phyloP scores from a whole-genome alignment of 257 asterid genomes.

The Petrea volubilis region DNA sequence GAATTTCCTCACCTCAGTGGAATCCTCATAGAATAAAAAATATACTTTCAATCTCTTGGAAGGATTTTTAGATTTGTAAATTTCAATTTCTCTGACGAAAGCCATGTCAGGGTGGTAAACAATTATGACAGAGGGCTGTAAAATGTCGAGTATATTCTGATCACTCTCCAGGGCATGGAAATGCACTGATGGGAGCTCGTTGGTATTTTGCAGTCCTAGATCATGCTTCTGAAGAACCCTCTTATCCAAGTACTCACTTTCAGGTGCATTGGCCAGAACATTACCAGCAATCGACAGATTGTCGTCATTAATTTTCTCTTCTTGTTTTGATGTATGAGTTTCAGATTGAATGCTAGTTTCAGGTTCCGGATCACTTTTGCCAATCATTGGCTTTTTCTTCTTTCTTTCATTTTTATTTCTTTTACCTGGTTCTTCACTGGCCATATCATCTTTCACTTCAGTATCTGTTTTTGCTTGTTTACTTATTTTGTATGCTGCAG shows the following conservation, averaged over 20 bases:
- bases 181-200: slow-evolving; percentile 61
- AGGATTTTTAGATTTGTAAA: slow-evolving; percentile 90
- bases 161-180: slow-evolving; percentile 89
- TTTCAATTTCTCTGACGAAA: slow-evolving; percentile 91
- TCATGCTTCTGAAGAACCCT: slow-evolving; percentile 56
- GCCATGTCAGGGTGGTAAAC: slow-evolving; percentile 89
- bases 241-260: slow-evolving; percentile 32
- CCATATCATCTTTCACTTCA: slow-evolving; percentile 41
- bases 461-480: slow-evolving; percentile 48
- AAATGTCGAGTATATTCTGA: slow-evolving; percentile 70
- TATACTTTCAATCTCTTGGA: slow-evolving; percentile 36
- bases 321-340: slow-evolving; percentile 35
- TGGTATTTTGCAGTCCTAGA: slow-evolving; percentile 37
- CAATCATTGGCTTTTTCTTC: slow-evolving; percentile 42
- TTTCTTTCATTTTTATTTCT: slow-evolving; percentile 46
- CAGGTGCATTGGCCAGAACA: slow-evolving; percentile 34
- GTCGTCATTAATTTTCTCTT: slow-evolving; percentile 26
- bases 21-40: slow-evolving; percentile 66
- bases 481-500: slow-evolving; percentile 73
- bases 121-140: slow-evolving; percentile 83
- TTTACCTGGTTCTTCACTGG: slow-evolving; percentile 37
- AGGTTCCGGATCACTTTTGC: slow-evolving; percentile 41
- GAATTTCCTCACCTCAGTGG: slow-evolving; percentile 91
- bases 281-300: slow-evolving; percentile 28
- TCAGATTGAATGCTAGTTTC: slow-evolving; percentile 44